phyloP scores from a whole-genome alignment of 192 early-diverging fungal species.

The Rhizophagus clarus region DNA sequence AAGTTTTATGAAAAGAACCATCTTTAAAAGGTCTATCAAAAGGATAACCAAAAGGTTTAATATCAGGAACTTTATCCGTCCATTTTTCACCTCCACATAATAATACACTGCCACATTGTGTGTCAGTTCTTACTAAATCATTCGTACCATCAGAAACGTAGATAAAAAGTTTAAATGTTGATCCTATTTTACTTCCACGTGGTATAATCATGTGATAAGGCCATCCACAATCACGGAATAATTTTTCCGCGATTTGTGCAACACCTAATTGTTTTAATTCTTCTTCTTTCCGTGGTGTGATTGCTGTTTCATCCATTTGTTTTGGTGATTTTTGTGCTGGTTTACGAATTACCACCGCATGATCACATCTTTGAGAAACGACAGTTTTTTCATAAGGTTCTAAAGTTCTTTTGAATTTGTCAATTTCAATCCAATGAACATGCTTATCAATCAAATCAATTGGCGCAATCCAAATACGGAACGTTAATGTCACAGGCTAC shows the following conservation, averaged over 20 bases:
- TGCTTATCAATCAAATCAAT: no score
- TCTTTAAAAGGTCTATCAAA: slow-evolving; percentile 16
- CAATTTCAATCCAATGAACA: no score
- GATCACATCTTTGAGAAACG: neutral
- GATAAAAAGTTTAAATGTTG: no score
- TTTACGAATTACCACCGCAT: no score
- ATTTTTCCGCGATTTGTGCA: neutral
- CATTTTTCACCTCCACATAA: slow-evolving; percentile 10
- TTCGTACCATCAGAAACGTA: no score
- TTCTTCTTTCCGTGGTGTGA: neutral
- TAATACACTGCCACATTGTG: neutral
- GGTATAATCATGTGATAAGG: slow-evolving; percentile 1
- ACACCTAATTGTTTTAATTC: no score
- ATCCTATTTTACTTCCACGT: no score
- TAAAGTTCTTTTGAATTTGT: neutral
- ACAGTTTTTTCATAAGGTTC: slow-evolving; percentile 1
- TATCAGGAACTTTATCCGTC: slow-evolving; percentile 6
- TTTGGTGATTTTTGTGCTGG: no score
- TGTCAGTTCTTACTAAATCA: no score
- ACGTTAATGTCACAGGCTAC: neutral
- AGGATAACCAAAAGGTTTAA: neutral
- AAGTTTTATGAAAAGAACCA: neutral
- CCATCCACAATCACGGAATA: slow-evolving; percentile 8
- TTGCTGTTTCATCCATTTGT: no score
- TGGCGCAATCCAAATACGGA: no score